Conservation (phyloP, 2,329 filamentous ascomycete species). For the Aschersonia sp. region DNA sequence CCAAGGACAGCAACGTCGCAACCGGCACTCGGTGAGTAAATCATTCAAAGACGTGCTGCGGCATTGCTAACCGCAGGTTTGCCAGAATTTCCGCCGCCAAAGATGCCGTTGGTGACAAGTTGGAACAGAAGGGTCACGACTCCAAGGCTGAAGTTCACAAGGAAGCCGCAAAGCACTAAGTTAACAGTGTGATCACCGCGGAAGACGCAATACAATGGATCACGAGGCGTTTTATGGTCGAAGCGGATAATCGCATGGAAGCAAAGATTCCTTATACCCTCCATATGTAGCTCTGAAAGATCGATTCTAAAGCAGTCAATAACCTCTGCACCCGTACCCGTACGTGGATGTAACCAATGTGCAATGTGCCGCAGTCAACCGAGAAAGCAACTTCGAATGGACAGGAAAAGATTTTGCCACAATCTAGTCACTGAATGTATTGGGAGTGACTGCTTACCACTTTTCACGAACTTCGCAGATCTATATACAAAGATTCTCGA, state of each 20-base stretch:
- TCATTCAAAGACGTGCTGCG: not conserved
- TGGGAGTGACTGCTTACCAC: too few relatives aligned
- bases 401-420: too few relatives aligned
- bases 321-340: too few relatives aligned
- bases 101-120: slow-evolving; percentile 34
- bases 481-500: too few relatives aligned
- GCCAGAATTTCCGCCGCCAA: slow-evolving; percentile 28
- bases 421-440: too few relatives aligned
- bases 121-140: slow-evolving; percentile 25
- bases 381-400: too few relatives aligned
- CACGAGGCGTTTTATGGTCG: not conserved
- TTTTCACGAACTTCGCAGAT: too few relatives aligned
- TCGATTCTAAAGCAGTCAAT: not conserved
- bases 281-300: not conserved
- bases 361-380: too few relatives aligned
- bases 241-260: not conserved
- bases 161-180: slow-evolving; percentile 17
- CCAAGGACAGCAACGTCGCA: slow-evolving; percentile 43
- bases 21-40: slow-evolving; percentile 35
- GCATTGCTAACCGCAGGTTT: not conserved
- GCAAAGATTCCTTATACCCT: not conserved
- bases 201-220: not conserved
- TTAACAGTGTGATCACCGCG: not conserved
- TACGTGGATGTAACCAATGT: too few relatives aligned
- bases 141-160: slow-evolving; percentile 28